Base-by-base conservation (phyloP, 176 grass and related monocot species). In the Hordeum marinum region DNA sequence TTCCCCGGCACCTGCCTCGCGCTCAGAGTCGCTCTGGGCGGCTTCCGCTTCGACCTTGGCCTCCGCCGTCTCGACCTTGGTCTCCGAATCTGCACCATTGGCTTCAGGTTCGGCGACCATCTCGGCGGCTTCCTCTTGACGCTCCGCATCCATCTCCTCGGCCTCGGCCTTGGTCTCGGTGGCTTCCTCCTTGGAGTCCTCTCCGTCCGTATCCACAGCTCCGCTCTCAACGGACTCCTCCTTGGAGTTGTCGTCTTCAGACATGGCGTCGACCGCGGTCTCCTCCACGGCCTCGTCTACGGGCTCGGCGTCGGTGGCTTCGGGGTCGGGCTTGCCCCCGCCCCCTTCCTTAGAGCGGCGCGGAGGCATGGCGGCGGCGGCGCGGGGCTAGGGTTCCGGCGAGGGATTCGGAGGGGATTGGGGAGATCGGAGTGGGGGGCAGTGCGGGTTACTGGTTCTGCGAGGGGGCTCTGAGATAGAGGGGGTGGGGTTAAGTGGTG, bases 371-470 rank as follows among this genome's bases (percentile, higher is more conserved):
- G 89, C 55, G 83, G 52, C 73, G 35, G 88, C 29, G 27, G 85
- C 46, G 35, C 73, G 32, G 45, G 81, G 31, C 77, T 91, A 91
- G 89, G 89, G 85, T 88, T 88, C 89, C 70, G 77, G 89, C 85
- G 70, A 76, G 70, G 17, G 70, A 84, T 77, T 55, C 25, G 11
- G 71, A 21, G 70, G 64, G 77, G 76, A 32, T 67, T 72, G 59
- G 80, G 69, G 69, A 87, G 84, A 87, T 87, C 76, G 64, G 69
- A 75, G 81, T 23, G 85, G 73, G 75, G 75, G 57, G 42, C 21
- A 75, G 68, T 76, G 76, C 76, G 43, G 14, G 62, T 69, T 35
- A 81, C 71, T 70, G 72, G 68, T 70, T 67, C 20, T 34, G 58
- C 40, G 55, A 46, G 57, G 26, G 14, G 25, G 20, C 36, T 57